Percentiles rank a stretch among this genome's conserved stretches.
Conservation (phyloP, 768 basidiomycete genomes). For the Russula brevipes region DNA sequence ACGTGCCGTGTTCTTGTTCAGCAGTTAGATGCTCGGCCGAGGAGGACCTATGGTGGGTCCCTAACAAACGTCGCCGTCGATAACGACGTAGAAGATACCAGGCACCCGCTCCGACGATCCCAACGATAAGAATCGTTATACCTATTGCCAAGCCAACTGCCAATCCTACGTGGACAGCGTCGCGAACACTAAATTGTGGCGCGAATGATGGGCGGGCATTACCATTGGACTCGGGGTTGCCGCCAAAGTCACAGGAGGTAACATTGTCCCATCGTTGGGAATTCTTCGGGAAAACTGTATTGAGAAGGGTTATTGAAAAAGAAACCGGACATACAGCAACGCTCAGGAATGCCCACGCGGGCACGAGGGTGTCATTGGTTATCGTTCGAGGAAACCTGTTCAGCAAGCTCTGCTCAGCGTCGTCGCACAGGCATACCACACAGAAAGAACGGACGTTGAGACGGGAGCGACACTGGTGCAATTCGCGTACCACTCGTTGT, state of each 20-base stretch:
- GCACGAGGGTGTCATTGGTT: not conserved
- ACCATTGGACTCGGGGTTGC: not conserved
- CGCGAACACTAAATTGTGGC: not conserved
- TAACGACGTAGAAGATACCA: not conserved
- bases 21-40: no score
- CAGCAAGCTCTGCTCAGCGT: not conserved
- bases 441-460: not conserved
- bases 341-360: constrained; percentile 14
- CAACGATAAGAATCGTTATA: not conserved
- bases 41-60: no score
- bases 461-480: not conserved
- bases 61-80: not conserved
- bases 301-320: not conserved
- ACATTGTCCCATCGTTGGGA: constrained; percentile 10
- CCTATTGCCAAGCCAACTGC: not conserved
- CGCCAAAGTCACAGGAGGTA: constrained; percentile 2
- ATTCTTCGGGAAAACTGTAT: not conserved
- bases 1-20: not conserved
- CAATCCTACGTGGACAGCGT: not conserved
- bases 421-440: not conserved
- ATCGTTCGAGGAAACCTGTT: constrained; percentile 6
- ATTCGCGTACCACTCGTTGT: not conserved
- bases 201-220: constrained; percentile 6
- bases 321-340: not conserved
- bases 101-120: not conserved